These are phyloP conservation scores for Coccomyxa subellipsoidea DNA, from an alignment of 163 green algal species.

Conservation along the genomic window DNA sequence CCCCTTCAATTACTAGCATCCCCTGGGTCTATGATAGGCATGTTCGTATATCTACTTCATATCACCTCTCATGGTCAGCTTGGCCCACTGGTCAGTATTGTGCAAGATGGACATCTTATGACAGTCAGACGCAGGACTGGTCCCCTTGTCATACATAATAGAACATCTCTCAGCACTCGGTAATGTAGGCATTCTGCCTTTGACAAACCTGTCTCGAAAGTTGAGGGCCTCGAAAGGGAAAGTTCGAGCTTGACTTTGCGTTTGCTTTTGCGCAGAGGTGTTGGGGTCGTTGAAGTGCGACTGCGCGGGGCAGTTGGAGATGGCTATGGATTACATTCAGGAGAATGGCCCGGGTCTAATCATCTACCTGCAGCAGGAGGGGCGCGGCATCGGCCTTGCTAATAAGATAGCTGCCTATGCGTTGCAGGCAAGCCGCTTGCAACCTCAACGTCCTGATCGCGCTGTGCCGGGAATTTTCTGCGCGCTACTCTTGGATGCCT, in stretches of 20 bases:
- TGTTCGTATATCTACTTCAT: no score
- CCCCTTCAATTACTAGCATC: no score
- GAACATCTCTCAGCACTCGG: no score
- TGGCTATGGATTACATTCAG: conserved; percentile 80
- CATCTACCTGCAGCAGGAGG: conserved; percentile 96
- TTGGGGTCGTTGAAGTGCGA: conserved; percentile 94
- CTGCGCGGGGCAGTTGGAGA: conserved; percentile 87
- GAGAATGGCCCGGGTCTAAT: conserved; percentile 71
- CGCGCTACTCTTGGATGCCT: neutral
- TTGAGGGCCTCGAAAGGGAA: no score
- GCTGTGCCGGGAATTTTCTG: neutral
- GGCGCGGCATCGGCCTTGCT: conserved; percentile 88
- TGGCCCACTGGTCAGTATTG: neutral
- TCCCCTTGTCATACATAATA: no score
- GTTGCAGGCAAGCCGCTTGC: conserved; percentile 58
- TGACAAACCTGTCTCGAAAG: no score
- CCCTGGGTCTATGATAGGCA: no score
- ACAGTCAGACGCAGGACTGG: no score
- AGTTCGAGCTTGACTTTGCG: no score
- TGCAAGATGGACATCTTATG: no score
- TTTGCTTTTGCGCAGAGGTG: conserved; percentile 67
- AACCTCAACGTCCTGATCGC: neutral
- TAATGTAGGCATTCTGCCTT: no score
- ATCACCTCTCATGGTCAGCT: neutral
- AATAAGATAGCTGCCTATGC: conserved; percentile 96